phyloP scores from a whole-genome alignment of 805 yeast genomes.

The Kockiozyma suomiensis region DNA sequence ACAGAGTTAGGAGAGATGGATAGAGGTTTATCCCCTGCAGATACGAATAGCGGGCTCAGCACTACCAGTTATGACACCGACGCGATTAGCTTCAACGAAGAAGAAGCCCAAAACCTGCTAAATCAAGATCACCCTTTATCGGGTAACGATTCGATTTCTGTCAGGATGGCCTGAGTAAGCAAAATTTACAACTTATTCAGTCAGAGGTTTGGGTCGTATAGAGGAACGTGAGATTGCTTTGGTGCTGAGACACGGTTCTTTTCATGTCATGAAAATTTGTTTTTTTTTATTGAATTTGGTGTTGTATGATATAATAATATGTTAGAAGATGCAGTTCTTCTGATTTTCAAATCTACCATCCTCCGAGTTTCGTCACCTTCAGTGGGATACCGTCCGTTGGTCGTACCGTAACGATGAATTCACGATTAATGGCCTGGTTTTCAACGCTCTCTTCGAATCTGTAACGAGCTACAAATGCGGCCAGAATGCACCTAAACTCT shows the following conservation, averaged over 20 bases:
- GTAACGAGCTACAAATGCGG: slow-evolving; percentile 17
- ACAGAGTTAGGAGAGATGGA: background rate
- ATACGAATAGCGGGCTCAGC: slow-evolving; percentile 1
- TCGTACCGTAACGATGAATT: slow-evolving; percentile 17
- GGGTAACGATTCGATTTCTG: no score
- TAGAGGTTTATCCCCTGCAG: background rate
- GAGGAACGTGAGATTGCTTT: no score
- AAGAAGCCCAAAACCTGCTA: slow-evolving; percentile 1
- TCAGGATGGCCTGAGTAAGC: no score
- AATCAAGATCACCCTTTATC: background rate
- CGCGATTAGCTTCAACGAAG: slow-evolving; percentile 6
- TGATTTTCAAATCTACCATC: slow-evolving; percentile 14
- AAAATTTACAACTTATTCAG: no score
- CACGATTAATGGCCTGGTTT: slow-evolving; percentile 10
- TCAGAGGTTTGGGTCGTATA: no score
- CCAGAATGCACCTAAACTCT: slow-evolving; percentile 19
- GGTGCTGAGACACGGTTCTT: no score
- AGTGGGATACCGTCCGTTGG: slow-evolving; percentile 25
- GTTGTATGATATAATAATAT: background rate
- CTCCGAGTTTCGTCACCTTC: slow-evolving; percentile 11
- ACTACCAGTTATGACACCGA: slow-evolving; percentile 9
- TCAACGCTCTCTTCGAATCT: slow-evolving; percentile 12
- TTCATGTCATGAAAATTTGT: no score
- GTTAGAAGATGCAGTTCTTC: no score
- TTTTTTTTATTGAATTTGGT: background rate